phyloP scores from a whole-genome alignment of 495 filamentous ascomycete genomes.

The Xylaria acuta region DNA sequence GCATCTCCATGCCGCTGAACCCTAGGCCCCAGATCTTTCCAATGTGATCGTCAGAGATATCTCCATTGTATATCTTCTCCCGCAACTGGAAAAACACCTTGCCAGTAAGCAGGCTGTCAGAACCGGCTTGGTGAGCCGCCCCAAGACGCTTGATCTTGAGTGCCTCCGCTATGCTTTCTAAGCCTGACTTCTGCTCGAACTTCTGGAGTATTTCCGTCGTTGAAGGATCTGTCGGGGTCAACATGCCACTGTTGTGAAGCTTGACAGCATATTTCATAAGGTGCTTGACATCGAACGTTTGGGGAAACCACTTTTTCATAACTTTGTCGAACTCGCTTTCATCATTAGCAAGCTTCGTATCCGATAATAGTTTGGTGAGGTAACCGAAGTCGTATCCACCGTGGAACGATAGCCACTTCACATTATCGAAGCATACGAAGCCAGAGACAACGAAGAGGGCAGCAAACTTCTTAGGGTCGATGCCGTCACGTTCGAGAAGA shows the following conservation, averaged over 20 bases:
- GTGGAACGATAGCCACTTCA: constrained; percentile 96
- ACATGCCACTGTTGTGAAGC: constrained; percentile 68
- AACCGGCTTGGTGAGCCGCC: constrained; percentile 86
- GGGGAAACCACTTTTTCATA: constrained; percentile 89
- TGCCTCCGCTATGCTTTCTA: constrained; percentile 92
- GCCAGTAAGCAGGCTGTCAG: constrained; percentile 89
- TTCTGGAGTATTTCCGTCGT: constrained; percentile 74
- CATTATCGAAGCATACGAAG: constrained; percentile 83
- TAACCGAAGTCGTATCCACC: constrained; percentile 99
- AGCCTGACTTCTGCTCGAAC: constrained; percentile 82
- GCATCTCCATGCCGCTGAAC: constrained; percentile 61
- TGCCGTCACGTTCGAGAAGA: constrained; percentile 83
- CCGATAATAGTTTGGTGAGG: constrained; percentile 87
- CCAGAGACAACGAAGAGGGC: constrained; percentile 89
- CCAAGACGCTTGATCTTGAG: constrained; percentile 88
- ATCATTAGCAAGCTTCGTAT: constrained; percentile 79
- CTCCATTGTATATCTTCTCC: constrained; percentile 82
- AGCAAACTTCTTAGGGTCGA: constrained; percentile 87
- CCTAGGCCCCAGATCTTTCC: constrained; percentile 88
- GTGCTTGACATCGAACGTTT: constrained; percentile 94
- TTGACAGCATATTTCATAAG: constrained; percentile 78
- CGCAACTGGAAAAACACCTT: constrained; percentile 91
- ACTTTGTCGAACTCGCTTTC: constrained; percentile 85
- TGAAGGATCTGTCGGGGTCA: constrained; percentile 67
- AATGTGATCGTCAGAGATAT: constrained; percentile 75